Evolutionary conservation across 345 rosid species (phyloP).

Genomic region (Anastatica hierochuntica): DNA sequence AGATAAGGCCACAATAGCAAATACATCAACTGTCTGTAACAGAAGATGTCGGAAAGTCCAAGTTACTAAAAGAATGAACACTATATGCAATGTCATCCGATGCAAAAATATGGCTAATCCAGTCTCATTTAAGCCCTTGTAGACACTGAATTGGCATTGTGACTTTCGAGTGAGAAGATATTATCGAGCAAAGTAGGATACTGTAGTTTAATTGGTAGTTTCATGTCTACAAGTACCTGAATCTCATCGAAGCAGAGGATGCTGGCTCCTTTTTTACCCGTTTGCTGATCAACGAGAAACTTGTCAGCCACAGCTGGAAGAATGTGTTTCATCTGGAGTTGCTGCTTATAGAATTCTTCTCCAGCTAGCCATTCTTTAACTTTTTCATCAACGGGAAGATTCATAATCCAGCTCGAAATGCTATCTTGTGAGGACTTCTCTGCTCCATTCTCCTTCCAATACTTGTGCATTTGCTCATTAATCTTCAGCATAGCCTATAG

Average conservation of each 20-base stretch:
- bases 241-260: conserved; percentile 92
- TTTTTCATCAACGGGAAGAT: conserved; percentile 76
- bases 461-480: conserved; percentile 77
- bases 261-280: conserved; percentile 60
- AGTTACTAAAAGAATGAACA: conserved; percentile 10
- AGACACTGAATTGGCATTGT: not conserved
- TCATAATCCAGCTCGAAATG: conserved; percentile 69
- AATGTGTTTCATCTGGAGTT: conserved; percentile 67
- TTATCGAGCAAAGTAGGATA: too few relatives aligned
- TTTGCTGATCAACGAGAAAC: conserved; percentile 54
- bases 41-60: conserved; percentile 26
- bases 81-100: not conserved
- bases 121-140: not conserved
- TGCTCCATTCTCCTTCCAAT: conserved; percentile 75
- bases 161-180: not conserved
- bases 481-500: conserved; percentile 85
- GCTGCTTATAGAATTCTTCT: conserved; percentile 81
- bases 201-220: not conserved
- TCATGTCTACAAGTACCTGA: conserved; percentile 41
- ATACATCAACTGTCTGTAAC: conserved; percentile 85
- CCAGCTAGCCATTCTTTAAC: conserved; percentile 86
- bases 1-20: conserved; percentile 98
- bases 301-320: conserved; percentile 88
- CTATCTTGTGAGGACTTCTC: conserved; percentile 47
- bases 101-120: too few relatives aligned